These are phyloP conservation scores for Malus hybrid DNA, from an alignment of 331 rosid species.

Conservation along the genomic window DNA sequence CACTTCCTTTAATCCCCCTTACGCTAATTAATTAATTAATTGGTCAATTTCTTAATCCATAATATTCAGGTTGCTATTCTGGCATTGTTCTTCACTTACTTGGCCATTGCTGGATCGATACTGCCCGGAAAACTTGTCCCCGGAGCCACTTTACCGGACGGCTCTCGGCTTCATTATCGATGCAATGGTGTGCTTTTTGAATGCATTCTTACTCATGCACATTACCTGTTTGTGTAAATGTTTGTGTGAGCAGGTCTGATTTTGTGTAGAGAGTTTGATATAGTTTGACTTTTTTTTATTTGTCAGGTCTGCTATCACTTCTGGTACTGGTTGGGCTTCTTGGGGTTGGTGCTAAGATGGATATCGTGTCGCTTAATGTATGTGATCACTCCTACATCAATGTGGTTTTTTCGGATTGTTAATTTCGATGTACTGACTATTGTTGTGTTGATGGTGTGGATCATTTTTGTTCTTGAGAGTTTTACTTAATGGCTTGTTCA, in stretches of 20 bases:
- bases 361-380: constrained; percentile 62
- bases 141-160: constrained; percentile 59
- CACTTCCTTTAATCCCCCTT: background rate
- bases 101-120: constrained; percentile 68
- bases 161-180: constrained; percentile 67
- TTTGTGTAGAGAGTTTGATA: background rate
- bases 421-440: background rate
- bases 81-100: constrained; percentile 51
- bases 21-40: background rate
- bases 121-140: constrained; percentile 72
- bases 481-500: background rate
- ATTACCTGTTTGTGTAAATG: background rate
- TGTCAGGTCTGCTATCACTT: constrained; percentile 57
- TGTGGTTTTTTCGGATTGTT: background rate
- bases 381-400: constrained; percentile 20
- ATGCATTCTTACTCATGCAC: background rate
- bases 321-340: constrained; percentile 57
- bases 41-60: background rate
- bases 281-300: background rate
- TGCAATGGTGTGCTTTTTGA: constrained; percentile 50
- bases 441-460: background rate
- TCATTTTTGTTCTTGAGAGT: background rate
- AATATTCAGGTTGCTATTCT: constrained; percentile 46
- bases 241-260: background rate
- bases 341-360: constrained; percentile 51